Base-by-base conservation (phyloP, 225 moss, liverwort and hornwort genomes). In the Marchantia polymorpha region DNA sequence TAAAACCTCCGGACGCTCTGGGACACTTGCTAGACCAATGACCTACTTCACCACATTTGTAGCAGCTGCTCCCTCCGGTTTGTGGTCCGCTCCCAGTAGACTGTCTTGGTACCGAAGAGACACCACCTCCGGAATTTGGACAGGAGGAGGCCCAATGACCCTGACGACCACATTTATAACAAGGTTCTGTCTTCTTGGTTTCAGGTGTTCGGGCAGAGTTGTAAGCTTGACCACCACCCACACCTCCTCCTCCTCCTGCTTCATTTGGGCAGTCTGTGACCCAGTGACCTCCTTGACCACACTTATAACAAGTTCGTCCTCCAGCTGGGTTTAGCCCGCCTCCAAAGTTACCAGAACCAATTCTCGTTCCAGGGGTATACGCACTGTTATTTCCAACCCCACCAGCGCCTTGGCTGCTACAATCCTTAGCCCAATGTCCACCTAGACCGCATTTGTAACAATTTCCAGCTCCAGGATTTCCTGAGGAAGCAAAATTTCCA, bases 1-100 rank as follows among this genome's bases (percentile, higher is more conserved):
- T 54, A 54, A 69, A 78, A 13, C 78, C 72, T 31, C 77, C 52
- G 1, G 76, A 52, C 54, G 64, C 31, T 19, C 25, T 11, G 0
- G 85, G 83, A 74, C 88, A 88, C 39, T 16, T 83, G 54, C 78
- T 78, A 65, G 88, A 85, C 85, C 85, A 88, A 71, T 87, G 87
- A 69, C 84, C 87, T 26, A 80, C 59, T 23, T 79, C 27, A 19
- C 87, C 87, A 78, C 87, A 87, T n/a, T 84, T 87, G 76, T 79
- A 84, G 60, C 87, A 87, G 65, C 69, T 82, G 65, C 71, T 71
- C 14, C 74, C 73, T 52, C 75, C 59, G 4, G 75, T 29, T 22
- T 64, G 5, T 78, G 75, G n/a, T 19, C 77, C 81, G 54, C 81
- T 61, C 9, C 54, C 54, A 49, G 20, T 76, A 27, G 50, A 25